Evolutionary conservation across 2,329 filamentous ascomycete genomes (phyloP), one percentile per base, ranked within the genome.

Genomic region (Penicillium freii): DNA sequence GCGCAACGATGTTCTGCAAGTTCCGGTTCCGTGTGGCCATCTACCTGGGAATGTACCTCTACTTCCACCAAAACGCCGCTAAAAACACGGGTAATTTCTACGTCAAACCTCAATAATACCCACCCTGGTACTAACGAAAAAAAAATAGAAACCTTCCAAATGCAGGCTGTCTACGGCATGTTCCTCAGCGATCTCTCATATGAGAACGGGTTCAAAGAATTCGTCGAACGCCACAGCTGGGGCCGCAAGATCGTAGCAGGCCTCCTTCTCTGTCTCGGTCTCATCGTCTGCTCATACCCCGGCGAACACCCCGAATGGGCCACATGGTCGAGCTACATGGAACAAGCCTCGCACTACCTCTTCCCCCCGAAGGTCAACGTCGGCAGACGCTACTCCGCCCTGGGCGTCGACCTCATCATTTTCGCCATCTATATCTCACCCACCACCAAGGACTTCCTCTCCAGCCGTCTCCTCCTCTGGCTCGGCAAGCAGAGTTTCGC

Each of bases 401-500:
- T 81, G 25, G 81, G 79, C 29, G 75, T 81, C 59, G 77, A 82
- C 65, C 70, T 82, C 29, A 73, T 78, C 47, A 78, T 80, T 50
- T 66, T 80, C 31, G 79, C 79, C 34, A 79, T 83, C 57, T 81
- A 78, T 69, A 68, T 83, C n/a, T 81, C 80, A 3, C 79, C 80
- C 0, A 66, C 73, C 4, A 71, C 81, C 11, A 80, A 82, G 61
- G 74, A 74, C n/a, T 73, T 81, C 27, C 76, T 84, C 25, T 79
- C 79, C 4, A 80, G 80, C 66, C 74, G 76, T 23, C 63, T 80
- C 4, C 77, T 83, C 33, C 78, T 82, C 57, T 83, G 80, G 80
- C 72, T 83, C 4, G 81, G 81, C n/a, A 76, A 78, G 57, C 80
- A 82, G 68, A 81, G 78, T 54, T 83, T 83, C 57, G 81, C 81